These are phyloP conservation scores for Daphne laureola DNA, from an alignment of 441 rosid species.

Conservation along the genomic window DNA sequence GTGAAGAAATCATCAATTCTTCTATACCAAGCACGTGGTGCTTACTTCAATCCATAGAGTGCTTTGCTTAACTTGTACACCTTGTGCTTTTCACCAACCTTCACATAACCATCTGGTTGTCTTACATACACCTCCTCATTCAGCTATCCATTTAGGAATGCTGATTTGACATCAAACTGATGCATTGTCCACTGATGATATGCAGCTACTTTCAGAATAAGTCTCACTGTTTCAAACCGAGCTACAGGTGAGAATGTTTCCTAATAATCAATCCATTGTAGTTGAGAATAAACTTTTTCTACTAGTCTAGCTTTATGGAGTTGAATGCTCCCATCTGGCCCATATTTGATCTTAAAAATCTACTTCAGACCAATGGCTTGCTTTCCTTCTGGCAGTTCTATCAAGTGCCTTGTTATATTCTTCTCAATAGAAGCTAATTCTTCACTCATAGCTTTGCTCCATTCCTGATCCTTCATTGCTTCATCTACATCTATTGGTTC, in stretches of 20 bases:
- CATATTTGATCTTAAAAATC: background rate
- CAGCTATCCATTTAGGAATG: background rate
- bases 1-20: background rate
- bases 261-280: background rate
- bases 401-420: too few species aligned
- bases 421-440: too few species aligned
- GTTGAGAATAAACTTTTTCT: background rate
- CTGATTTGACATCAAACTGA: background rate
- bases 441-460: too few species aligned
- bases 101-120: background rate
- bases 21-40: background rate
- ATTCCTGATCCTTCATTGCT: too few species aligned
- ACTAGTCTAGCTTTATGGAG: background rate
- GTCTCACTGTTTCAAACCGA: background rate
- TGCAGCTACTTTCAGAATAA: background rate
- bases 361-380: too few species aligned
- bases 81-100: background rate
- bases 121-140: background rate
- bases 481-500: too few species aligned
- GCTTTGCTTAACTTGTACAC: background rate
- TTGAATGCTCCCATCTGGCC: background rate
- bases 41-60: background rate
- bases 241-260: background rate
- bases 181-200: background rate
- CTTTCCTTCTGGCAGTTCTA: too few species aligned